Conservation (phyloP, 2,329 filamentous ascomycete species). For the Beauveria medogensis region DNA sequence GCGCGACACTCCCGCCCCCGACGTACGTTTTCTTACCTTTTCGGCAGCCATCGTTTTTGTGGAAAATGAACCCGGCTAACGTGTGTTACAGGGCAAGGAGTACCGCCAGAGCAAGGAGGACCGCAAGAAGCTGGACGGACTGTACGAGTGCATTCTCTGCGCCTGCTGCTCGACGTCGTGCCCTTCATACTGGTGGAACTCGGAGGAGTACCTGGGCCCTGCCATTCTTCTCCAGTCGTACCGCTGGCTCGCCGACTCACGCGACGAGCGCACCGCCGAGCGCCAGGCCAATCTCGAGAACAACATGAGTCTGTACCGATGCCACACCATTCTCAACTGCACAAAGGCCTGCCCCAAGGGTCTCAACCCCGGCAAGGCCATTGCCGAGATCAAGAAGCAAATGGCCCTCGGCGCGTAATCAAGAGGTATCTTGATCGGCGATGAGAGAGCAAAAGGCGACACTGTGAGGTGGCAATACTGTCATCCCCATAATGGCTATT, state of each 20-base stretch:
- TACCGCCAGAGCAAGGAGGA: slow-evolving; percentile 86
- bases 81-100: slow-evolving; percentile 65
- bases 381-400: slow-evolving; percentile 98
- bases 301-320: slow-evolving; percentile 97
- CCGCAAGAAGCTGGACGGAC: slow-evolving; percentile 91
- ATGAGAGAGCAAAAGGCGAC: background rate
- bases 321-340: slow-evolving; percentile 99
- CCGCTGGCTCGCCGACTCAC: slow-evolving; percentile 91
- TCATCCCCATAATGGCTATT: background rate
- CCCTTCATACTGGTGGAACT: slow-evolving; percentile 99
- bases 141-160: slow-evolving; percentile 99
- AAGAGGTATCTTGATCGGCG: background rate
- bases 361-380: slow-evolving; percentile 87
- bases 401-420: slow-evolving; percentile 52
- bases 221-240: slow-evolving; percentile 96
- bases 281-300: slow-evolving; percentile 91
- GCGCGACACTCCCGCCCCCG: slow-evolving; percentile 71
- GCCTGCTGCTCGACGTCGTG: slow-evolving; percentile 98
- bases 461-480: background rate
- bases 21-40: slow-evolving; percentile 50
- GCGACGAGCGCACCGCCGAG: slow-evolving; percentile 82
- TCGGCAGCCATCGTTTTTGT: background rate
- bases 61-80: slow-evolving; percentile 1
- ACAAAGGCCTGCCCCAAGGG: slow-evolving; percentile 97
- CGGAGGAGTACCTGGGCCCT: slow-evolving; percentile 94